Evolutionary conservation across 139 green algal genomes (phyloP).

Genomic region (Gonium pectorale): DNA sequence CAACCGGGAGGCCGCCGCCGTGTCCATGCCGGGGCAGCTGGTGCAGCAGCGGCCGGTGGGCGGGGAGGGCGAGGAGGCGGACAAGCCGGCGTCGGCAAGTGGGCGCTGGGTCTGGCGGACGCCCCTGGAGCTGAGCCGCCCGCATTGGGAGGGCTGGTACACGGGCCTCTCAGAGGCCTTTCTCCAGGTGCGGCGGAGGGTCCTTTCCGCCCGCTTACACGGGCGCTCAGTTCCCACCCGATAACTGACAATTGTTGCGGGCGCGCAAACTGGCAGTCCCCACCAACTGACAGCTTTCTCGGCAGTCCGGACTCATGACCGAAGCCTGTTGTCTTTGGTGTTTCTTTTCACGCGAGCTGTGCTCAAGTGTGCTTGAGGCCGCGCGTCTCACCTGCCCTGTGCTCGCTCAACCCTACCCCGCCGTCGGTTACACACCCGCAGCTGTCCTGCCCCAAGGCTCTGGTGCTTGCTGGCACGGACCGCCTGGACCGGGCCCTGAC

Average conservation of each 20-base stretch:
- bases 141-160: conserved; percentile 93
- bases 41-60: background rate
- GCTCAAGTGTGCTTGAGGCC: no score
- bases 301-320: no score
- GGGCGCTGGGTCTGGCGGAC: conserved; percentile 84
- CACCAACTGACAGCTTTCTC: no score
- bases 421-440: conserved; percentile 25
- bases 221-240: no score
- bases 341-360: no score
- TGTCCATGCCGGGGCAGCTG: conserved; percentile 83
- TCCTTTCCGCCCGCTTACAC: no score
- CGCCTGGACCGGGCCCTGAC: conserved; percentile 90
- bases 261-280: no score
- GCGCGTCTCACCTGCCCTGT: no score
- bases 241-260: no score
- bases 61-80: background rate
- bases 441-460: conserved; percentile 81
- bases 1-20: conserved; percentile 62
- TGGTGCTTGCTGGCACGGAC: conserved; percentile 95
- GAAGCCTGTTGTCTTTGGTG: no score
- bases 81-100: background rate
- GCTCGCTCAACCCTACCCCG: background rate
- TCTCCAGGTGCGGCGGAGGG: conserved; percentile 61
- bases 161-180: conserved; percentile 85
- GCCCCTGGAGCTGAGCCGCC: conserved; percentile 68